phyloP scores from a whole-genome alignment of 257 asterid species.

The Forsythia viridissima region DNA sequence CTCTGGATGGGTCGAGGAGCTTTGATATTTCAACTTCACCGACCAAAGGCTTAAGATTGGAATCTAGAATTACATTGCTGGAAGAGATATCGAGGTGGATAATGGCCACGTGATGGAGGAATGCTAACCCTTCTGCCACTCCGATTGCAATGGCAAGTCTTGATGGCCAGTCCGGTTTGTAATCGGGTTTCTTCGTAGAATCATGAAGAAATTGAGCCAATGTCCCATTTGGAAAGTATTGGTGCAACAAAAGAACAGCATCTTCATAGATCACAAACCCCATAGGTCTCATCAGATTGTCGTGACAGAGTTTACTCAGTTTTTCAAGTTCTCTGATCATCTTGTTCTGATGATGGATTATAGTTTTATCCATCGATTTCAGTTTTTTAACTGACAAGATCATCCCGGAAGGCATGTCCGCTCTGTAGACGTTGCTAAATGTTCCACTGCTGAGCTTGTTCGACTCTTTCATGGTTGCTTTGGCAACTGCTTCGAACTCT shows the following conservation, averaged over 20 bases:
- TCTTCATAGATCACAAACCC: conserved; percentile 90
- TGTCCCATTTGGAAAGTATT: conserved; percentile 61
- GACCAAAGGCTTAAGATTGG: conserved; percentile 68
- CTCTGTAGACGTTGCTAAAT: conserved; percentile 81
- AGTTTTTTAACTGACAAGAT: conserved; percentile 69
- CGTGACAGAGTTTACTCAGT: conserved; percentile 79
- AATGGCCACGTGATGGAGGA: conserved; percentile 82
- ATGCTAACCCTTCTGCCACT: conserved; percentile 90
- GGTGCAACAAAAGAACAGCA: conserved; percentile 68
- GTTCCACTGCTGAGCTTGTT: conserved; percentile 74
- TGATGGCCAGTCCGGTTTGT: conserved; percentile 80
- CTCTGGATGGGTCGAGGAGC: conserved; percentile 94
- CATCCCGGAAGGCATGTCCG: conserved; percentile 98
- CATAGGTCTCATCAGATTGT: conserved; percentile 74
- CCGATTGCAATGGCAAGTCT: conserved; percentile 88
- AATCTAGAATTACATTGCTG: conserved; percentile 77
- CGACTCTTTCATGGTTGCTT: conserved; percentile 74
- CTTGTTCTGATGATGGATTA: conserved; percentile 70
- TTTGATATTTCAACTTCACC: conserved; percentile 94
- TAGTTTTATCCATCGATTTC: conserved; percentile 72
- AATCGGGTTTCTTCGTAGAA: conserved; percentile 40
- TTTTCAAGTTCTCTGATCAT: conserved; percentile 94
- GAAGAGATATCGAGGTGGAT: conserved; percentile 95
- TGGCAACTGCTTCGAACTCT: conserved; percentile 80
- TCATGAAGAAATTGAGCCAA: conserved; percentile 76